Evolutionary conservation across 805 yeast genomes (phyloP).

Genomic region (Nakazawaea ishiwadae): DNA sequence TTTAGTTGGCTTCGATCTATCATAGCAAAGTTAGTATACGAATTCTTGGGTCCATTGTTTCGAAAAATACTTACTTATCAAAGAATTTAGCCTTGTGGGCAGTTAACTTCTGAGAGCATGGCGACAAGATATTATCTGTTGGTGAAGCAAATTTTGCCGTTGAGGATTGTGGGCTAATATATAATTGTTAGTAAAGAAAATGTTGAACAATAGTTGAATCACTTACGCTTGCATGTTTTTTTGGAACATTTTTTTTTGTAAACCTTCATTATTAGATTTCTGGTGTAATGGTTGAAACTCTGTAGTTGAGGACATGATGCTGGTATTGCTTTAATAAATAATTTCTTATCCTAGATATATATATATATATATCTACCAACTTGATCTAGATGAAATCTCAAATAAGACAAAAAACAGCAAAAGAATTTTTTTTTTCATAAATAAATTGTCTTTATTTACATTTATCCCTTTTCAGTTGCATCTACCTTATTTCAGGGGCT

Average conservation of each 20-base stretch:
- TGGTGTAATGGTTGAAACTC: background rate
- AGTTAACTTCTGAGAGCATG: slow-evolving; percentile 51
- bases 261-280: background rate
- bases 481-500: background rate
- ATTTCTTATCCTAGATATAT: no score
- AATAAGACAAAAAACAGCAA: no score
- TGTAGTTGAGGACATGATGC: background rate
- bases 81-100: slow-evolving; percentile 40
- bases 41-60: background rate
- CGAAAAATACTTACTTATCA: slow-evolving; percentile 25
- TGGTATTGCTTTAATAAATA: no score
- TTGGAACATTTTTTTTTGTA: slow-evolving; percentile 6
- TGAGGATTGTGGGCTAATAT: no score
- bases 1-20: slow-evolving; percentile 20
- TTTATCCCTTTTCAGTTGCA: slow-evolving; percentile 1
- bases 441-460: slow-evolving; percentile 7
- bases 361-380: no score
- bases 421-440: background rate
- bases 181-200: no score
- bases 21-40: background rate
- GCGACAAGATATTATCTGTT: slow-evolving; percentile 54
- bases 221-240: slow-evolving; percentile 3
- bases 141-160: slow-evolving; percentile 39
- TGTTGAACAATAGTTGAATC: no score
- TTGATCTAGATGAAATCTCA: no score